Evolutionary conservation across 768 basidiomycete species (phyloP).

Genomic region (Tephrocybe sp.): DNA sequence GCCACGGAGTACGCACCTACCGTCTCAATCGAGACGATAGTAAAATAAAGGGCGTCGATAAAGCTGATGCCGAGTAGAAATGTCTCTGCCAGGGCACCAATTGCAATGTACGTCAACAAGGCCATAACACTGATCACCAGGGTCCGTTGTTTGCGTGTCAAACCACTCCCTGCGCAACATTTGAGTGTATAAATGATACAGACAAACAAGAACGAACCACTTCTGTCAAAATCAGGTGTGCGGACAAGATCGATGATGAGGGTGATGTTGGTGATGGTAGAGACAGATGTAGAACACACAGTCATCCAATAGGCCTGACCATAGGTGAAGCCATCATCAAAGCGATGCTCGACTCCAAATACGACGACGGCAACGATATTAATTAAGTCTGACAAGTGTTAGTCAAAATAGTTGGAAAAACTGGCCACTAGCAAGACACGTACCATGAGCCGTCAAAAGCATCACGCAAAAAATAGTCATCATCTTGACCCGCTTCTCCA

Average conservation of each 20-base stretch:
- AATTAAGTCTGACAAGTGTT: constrained; percentile 55
- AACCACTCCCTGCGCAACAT: constrained; percentile 60
- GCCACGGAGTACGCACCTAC: constrained; percentile 37
- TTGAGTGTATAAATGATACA: neutral
- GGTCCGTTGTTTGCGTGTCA: constrained; percentile 77
- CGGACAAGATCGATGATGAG: constrained; percentile 59
- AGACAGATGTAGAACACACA: constrained; percentile 70
- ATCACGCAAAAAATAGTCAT: constrained; percentile 67
- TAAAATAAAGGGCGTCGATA: constrained; percentile 78
- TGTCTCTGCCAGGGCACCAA: constrained; percentile 65
- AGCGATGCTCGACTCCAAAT: constrained; percentile 64
- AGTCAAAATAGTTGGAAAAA: neutral
- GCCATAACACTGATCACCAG: constrained; percentile 80
- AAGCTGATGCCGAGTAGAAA: constrained; percentile 57
- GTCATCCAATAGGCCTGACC: constrained; percentile 77
- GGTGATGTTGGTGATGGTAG: constrained; percentile 65
- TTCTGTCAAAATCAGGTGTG: constrained; percentile 62
- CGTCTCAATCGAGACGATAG: constrained; percentile 71
- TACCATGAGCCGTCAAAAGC: constrained; percentile 72
- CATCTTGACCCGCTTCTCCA: constrained; percentile 62
- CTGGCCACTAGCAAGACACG: constrained; percentile 22
- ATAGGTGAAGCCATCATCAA: constrained; percentile 69
- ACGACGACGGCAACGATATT: constrained; percentile 58
- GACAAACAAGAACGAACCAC: constrained; percentile 55
- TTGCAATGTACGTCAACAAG: constrained; percentile 68